These are phyloP conservation scores for Eucalyptus shirleyi DNA, from an alignment of 345 rosid species.

Conservation along the genomic window DNA sequence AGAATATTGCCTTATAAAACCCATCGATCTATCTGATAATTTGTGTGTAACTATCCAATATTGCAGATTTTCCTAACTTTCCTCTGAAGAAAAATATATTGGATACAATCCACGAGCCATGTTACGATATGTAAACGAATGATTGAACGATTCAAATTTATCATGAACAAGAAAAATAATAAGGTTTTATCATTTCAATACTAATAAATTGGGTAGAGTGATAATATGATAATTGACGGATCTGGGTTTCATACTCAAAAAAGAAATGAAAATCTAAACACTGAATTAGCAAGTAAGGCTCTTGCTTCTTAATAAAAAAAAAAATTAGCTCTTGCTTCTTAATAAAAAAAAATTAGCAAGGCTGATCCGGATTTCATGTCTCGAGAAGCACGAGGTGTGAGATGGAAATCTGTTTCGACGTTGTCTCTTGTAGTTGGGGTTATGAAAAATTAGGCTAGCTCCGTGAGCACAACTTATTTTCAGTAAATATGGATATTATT, in stretches of 20 bases:
- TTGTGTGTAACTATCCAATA: neutral
- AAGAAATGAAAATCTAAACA: neutral
- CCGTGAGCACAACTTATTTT: neutral
- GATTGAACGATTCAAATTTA: fast-evolving
- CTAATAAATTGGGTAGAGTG: neutral
- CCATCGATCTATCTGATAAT: neutral
- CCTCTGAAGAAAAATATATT: neutral
- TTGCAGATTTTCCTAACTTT: neutral
- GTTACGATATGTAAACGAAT: no score
- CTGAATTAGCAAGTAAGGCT: neutral
- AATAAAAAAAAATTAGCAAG: neutral
- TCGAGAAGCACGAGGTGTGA: neutral
- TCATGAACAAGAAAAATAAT: fast-evolving
- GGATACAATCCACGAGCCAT: neutral
- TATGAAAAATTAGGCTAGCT: neutral
- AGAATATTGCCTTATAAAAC: neutral
- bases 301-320: no score
- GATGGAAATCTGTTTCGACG: neutral
- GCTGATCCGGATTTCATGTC: neutral
- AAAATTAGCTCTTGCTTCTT: no score
- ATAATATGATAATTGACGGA: fast-evolving
- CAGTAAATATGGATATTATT: neutral
- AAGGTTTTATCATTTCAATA: neutral
- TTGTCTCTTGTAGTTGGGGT: neutral
- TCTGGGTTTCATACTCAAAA: neutral